phyloP scores from a whole-genome alignment of 768 basidiomycete genomes.

The Trametes sanguinea region DNA sequence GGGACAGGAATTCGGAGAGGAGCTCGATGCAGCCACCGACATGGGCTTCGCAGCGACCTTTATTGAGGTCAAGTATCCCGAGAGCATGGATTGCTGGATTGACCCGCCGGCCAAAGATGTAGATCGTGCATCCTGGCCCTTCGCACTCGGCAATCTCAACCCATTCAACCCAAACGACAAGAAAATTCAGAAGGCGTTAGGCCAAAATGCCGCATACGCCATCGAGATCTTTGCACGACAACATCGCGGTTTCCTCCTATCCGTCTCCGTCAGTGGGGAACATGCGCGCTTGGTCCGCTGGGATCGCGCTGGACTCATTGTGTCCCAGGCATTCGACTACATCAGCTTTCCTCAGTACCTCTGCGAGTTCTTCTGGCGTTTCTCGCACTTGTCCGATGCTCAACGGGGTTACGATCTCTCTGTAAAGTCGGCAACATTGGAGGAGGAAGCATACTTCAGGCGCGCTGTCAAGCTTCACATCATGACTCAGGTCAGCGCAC shows the following conservation, averaged over 20 bases:
- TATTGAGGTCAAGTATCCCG: neutral
- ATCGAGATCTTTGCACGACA: conserved; percentile 3
- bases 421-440: neutral
- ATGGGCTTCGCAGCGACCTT: conserved; percentile 8
- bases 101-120: neutral
- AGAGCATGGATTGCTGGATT: neutral
- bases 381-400: neutral
- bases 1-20: too few relatives aligned
- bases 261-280: neutral
- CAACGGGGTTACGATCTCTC: conserved; percentile 13
- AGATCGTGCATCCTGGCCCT: neutral
- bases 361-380: conserved; percentile 1
- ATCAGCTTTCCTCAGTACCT: neutral
- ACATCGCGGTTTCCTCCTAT: conserved; percentile 4
- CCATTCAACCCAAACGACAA: neutral
- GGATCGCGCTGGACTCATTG: conserved; percentile 11
- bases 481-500: neutral
- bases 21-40: neutral
- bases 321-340: conserved; percentile 11
- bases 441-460: conserved; percentile 2
- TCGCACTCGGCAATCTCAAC: neutral
- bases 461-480: neutral
- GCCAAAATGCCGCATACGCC: conserved; percentile 7
- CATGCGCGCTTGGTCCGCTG: conserved; percentile 3
- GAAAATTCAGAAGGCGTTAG: neutral